A percentile compares a stretch with the other conserved stretches of the same genome.
phyloP scores from a whole-genome alignment of 495 filamentous ascomycete genomes.

The Penicillium odoratum region DNA sequence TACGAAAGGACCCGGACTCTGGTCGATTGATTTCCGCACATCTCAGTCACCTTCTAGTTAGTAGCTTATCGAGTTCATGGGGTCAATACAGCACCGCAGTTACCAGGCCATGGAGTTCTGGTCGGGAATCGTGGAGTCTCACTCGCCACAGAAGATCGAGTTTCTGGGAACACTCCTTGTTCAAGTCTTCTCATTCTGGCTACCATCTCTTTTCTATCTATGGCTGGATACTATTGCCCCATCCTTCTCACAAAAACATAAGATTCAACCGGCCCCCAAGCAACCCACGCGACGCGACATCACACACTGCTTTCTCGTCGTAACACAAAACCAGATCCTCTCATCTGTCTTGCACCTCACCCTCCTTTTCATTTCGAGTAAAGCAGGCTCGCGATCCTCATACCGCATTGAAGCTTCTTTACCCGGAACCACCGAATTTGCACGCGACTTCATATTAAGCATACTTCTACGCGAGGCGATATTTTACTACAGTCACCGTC shows the following conservation, averaged over 20 bases:
- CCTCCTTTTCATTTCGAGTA: slow-evolving; percentile 24
- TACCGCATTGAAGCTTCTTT: slow-evolving; percentile 36
- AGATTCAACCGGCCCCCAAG: slow-evolving; percentile 53
- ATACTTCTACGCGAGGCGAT: slow-evolving; percentile 49
- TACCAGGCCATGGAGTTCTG: slow-evolving; percentile 19
- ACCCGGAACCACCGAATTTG: slow-evolving; percentile 35
- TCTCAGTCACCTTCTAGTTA: not conserved
- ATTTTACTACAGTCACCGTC: slow-evolving; percentile 58
- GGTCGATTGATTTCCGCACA: not conserved
- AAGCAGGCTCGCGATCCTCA: slow-evolving; percentile 18
- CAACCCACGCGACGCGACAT: slow-evolving; percentile 50
- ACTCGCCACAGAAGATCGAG: slow-evolving; percentile 39
- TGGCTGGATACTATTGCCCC: slow-evolving; percentile 44
- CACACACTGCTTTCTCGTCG: slow-evolving; percentile 43
- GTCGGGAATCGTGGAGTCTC: slow-evolving; percentile 23
- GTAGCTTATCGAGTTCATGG: slow-evolving; percentile 3
- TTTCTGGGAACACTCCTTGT: slow-evolving; percentile 46
- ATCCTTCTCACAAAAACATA: slow-evolving; percentile 51
- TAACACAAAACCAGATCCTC: slow-evolving; percentile 48
- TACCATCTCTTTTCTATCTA: slow-evolving; percentile 46
- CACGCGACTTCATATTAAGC: slow-evolving; percentile 45
- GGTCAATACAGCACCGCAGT: not conserved
- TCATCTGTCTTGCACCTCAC: slow-evolving; percentile 37
- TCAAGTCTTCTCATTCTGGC: slow-evolving; percentile 53
- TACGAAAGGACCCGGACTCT: not conserved